phyloP scores from a whole-genome alignment of 2,329 filamentous ascomycete species.

The Phaeosphaeriaceae sp. region DNA sequence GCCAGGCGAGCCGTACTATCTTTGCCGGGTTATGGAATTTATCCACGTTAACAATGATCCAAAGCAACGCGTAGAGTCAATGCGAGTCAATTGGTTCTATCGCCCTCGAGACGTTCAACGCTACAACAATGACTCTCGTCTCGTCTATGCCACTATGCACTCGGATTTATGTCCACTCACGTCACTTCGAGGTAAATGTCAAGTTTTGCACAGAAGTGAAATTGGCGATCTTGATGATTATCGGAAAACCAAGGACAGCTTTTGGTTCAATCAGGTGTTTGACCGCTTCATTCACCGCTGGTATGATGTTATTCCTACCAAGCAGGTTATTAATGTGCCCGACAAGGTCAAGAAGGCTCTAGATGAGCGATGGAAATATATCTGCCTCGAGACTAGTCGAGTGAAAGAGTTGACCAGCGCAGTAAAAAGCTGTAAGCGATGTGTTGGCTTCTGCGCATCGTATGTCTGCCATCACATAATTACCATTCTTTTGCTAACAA shows the following conservation, averaged over 20 bases:
- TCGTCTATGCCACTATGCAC: slow-evolving; percentile 97
- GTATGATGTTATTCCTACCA: slow-evolving; percentile 94
- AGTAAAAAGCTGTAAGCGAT: slow-evolving; percentile 95
- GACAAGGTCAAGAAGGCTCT: slow-evolving; percentile 93
- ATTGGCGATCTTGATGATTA: slow-evolving; percentile 83
- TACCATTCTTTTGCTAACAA: not conserved
- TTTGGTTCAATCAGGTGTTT: slow-evolving; percentile 98
- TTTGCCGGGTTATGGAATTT: slow-evolving; percentile 98
- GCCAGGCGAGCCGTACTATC: slow-evolving; percentile 95
- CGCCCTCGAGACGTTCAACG: slow-evolving; percentile 94
- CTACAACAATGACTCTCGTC: slow-evolving; percentile 86
- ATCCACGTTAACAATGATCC: slow-evolving; percentile 75
- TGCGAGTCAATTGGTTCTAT: slow-evolving; percentile 98
- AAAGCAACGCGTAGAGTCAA: slow-evolving; percentile 76
- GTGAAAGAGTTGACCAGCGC: slow-evolving; percentile 95
- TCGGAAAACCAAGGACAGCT: slow-evolving; percentile 82
- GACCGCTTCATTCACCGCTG: slow-evolving; percentile 98
- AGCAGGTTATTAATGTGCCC: slow-evolving; percentile 93
- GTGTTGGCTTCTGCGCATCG: slow-evolving; percentile 88
- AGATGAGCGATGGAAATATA: slow-evolving; percentile 95
- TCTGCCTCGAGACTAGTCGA: slow-evolving; percentile 90
- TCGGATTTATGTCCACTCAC: slow-evolving; percentile 94
- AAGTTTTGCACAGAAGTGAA: slow-evolving; percentile 86
- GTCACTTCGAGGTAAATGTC: slow-evolving; percentile 90
- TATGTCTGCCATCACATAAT: slow-evolving; percentile 57